Base-by-base conservation (phyloP, 768 basidiomycete species). In the Leccinum imitatum region DNA sequence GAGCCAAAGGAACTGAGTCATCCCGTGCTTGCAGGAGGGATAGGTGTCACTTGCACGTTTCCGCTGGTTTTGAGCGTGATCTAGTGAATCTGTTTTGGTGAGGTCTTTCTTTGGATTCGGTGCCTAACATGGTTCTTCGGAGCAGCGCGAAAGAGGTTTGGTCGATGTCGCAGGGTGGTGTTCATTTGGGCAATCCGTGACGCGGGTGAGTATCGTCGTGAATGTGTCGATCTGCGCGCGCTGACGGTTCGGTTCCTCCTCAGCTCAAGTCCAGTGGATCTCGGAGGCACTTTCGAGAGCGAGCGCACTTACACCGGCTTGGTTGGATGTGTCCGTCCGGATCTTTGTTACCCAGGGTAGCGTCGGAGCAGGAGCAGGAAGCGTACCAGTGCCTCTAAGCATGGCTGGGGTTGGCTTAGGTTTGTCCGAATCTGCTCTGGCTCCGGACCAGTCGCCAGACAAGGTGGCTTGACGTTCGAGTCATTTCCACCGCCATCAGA, bases 141-240 rank as follows among this genome's bases (percentile, higher is more conserved):
- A 58, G 44, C 63, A 17, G 69, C 66, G 1, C 67, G 69, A 33
- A 67, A 61, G 10, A 63, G 63, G 11, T 53, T 56, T 5, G 59
- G 53, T 27, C 57, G 15, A 4, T 72, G 71, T 48, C 72, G 73
- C 9, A 73, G 81, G 44, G 73, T 82, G 13, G 74, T 83, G 5
- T 83, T 85, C 63, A 74, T 84, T 13, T 85, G 83, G 83, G 71
- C 75, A 1, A 72, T 84, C 25, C 78, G 82, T 25, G 79, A 82
- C 54, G 66, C 74, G 31, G 75, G 83, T 83, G 63, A 66, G 67
- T 63, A 61, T 35, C 46, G 21, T 47, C 46, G 9, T 23, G 46
- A 23, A 21, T 23, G 19, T 11, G 13, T 23, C 19, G 11, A 23
- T 23, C 31, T 31, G 31, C n/a, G 1, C 25, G 4, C 33, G 4